phyloP scores from a whole-genome alignment of 495 filamentous ascomycete genomes.

The Cercophora scortea region DNA sequence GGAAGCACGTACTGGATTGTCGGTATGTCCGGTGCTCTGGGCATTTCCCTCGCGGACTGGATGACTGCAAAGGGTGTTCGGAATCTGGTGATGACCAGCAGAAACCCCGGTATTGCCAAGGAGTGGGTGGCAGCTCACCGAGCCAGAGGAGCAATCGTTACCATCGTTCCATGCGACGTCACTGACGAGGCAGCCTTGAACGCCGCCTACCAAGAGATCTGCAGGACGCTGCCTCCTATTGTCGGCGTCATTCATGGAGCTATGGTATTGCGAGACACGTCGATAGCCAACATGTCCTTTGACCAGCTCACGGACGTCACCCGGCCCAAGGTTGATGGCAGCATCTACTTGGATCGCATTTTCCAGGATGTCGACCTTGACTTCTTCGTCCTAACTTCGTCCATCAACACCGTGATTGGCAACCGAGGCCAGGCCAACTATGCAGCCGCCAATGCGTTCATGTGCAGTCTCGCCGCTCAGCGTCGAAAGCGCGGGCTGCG shows the following conservation, averaged over 20 bases:
- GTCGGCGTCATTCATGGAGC: constrained; percentile 40
- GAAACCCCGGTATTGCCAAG: constrained; percentile 30
- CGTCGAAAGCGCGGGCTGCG: constrained; percentile 23
- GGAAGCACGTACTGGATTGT: constrained; percentile 38
- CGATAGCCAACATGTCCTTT: constrained; percentile 37
- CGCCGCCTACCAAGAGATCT: background rate
- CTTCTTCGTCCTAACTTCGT: constrained; percentile 55
- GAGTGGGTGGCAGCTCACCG: constrained; percentile 25
- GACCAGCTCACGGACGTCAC: constrained; percentile 32
- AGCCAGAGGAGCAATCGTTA: constrained; percentile 2
- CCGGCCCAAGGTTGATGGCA: constrained; percentile 38
- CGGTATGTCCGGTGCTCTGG: constrained; percentile 35
- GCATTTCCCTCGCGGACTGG: constrained; percentile 39
- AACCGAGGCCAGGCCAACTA: constrained; percentile 47
- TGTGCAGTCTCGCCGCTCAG: constrained; percentile 26
- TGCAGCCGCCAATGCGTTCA: constrained; percentile 44
- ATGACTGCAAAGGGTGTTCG: constrained; percentile 33
- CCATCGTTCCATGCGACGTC: constrained; percentile 7
- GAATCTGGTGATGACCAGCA: constrained; percentile 35
- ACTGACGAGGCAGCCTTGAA: background rate
- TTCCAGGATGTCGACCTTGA: constrained; percentile 32
- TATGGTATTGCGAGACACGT: constrained; percentile 42
- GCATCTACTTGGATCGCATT: constrained; percentile 26
- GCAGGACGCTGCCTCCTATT: constrained; percentile 35
- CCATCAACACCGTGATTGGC: constrained; percentile 44